Conservation (phyloP, 176 grass and related monocot species). For the Melocanna baccifera region DNA sequence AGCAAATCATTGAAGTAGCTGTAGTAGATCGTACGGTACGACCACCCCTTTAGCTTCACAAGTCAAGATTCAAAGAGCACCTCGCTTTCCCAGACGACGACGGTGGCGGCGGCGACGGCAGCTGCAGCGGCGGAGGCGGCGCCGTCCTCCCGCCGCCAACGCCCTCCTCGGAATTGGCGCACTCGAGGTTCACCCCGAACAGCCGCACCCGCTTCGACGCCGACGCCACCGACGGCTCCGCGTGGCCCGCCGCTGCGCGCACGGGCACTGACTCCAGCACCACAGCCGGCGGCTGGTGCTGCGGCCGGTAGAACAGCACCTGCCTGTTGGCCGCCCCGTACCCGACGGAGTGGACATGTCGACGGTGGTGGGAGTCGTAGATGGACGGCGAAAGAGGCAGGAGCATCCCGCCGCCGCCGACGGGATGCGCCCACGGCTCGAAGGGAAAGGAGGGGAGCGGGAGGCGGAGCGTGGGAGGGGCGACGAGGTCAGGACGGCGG, state of each 20-base stretch:
- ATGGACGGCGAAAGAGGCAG: constrained; percentile 38
- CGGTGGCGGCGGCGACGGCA: constrained; percentile 31
- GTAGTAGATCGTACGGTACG: constrained; percentile 19
- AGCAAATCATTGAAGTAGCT: neutral
- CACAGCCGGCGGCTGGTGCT: constrained; percentile 35
- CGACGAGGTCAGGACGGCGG: constrained; percentile 49
- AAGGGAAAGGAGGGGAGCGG: constrained; percentile 39
- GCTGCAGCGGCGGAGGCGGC: constrained; percentile 15
- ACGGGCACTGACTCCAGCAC: constrained; percentile 79
- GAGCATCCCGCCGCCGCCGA: constrained; percentile 35
- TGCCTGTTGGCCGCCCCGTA: constrained; percentile 28
- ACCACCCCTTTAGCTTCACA: constrained; percentile 45
- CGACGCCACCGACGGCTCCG: constrained; percentile 31
- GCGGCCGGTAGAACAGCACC: constrained; percentile 51
- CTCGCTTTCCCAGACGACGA: constrained; percentile 64
- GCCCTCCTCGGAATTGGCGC: constrained; percentile 36
- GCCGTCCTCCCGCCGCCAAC: constrained; percentile 12
- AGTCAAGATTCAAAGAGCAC: constrained; percentile 87
- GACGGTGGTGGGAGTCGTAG: constrained; percentile 41
- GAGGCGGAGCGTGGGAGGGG: constrained; percentile 29
- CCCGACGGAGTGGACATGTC: constrained; percentile 10
- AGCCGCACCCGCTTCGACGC: constrained; percentile 76
- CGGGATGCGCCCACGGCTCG: constrained; percentile 26
- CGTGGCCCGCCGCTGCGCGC: neutral
- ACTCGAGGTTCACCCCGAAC: constrained; percentile 93